Base-by-base conservation (phyloP, 164 flowering plant species). In the Umbellularia californica region DNA sequence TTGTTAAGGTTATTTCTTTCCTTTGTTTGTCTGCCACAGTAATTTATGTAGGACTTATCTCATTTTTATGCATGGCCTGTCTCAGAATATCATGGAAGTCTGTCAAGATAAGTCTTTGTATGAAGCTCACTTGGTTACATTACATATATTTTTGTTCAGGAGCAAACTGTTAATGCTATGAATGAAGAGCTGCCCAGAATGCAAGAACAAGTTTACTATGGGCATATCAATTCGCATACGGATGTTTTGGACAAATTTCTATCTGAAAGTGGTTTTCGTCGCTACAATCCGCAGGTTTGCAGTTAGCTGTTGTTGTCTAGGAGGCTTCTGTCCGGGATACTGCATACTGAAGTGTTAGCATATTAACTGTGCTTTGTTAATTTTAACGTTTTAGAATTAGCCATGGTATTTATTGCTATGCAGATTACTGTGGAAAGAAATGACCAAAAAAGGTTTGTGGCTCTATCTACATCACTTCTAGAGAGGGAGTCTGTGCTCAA, bases 191-290 rank as follows among this genome's bases (percentile, higher is more conserved):
- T 92, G 70, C 94, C 97, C 23, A 92, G 90, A 80, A 92, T 96
- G 77, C 99, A 96, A 80, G 99, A 96, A 77, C 98, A 93, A 83
- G 99, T 96, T 80, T 96, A 96, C 80, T 96, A 86, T 83, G 99
- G 99, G 51, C 89, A 94, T 9, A 94, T 96, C 79, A 87, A 80
- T 80, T 88, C 97, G 35, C 88, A 77, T 33, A 92, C 97, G 62
- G 88, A 94, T 83, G 89, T 96, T 50, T 79, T 96, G 77, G 95
- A 96, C 65, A 94, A 94, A 74, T 89, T 94, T 65, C 82, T 96
- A 24, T 90, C 95, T 50, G 97, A 92, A 82, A 87, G 76, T 86
- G 92, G 94, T 70, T 82, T 88, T 70, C 87, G 47, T 65, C 99
- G 98, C 65, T 94, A 94, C 82, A 96, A 96, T 74, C 97, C 97